Base-by-base conservation (phyloP, 495 filamentous ascomycete species). In the Aspergillus conjunctus region DNA sequence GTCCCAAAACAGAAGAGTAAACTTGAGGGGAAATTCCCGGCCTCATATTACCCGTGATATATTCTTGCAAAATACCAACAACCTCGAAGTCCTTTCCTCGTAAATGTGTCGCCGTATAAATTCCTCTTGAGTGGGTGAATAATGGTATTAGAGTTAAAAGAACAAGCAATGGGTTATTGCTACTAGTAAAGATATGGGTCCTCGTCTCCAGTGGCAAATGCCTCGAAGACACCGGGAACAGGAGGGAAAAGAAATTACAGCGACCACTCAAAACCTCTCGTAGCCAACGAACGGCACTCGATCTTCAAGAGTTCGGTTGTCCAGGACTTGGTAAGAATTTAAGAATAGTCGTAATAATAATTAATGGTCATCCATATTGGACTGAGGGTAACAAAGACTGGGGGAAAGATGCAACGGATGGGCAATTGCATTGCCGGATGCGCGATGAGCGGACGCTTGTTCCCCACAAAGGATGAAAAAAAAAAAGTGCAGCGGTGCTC, bases 401-500 rank as follows among this genome's bases (percentile, higher is more conserved):
- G 58, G n/a, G 58, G 60, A 53, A 66, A 52, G 50, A 44, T 59
- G 17, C 32, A 54, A 45, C 49, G 30, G 64, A 59, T 56, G 63
- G 55, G 62, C 56, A 58, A 58, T 58, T 54, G 54, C 26, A 57
- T 45, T 58, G 46, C 55, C 55, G 59, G 59, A 61, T 58, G 55
- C 63, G 50, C 56, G 26, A 53, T 51, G 59, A 65, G 51, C 60
- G 59, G 54, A 59, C 50, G 43, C 55, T 49, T 55, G 59, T 65
- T 68, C 60, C 51, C 62, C 66, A 68, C 66, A 65, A 41, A 61
- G 55, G 54, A 56, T 34, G 56, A 50, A 34, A 54, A 31, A 34
- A 54, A 31, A 37, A 45, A 51, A 52, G 50, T 59, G 54, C 21
- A 37, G 49, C 39, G 44, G 54, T 48, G 51, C 53, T 63, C 56